Evolutionary conservation across 73 alveolate genomes (phyloP).

Genomic region (Effrenium voratum): DNA sequence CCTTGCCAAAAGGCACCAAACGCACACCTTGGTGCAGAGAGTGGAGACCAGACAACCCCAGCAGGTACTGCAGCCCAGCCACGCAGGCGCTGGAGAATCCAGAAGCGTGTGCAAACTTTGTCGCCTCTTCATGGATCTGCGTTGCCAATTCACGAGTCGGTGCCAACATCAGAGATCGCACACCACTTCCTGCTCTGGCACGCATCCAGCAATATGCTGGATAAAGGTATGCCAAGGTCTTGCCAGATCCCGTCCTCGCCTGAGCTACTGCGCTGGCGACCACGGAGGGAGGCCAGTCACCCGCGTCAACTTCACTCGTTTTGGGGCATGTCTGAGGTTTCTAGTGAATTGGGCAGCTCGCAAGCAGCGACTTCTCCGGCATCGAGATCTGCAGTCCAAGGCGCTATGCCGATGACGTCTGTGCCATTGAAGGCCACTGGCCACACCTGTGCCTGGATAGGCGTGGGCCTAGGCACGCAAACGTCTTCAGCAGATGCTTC

Average conservation of each 20-base stretch:
- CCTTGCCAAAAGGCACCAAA: no score
- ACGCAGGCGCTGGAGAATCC: conserved; percentile 65
- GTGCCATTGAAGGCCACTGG: conserved; percentile 59
- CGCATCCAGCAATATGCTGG: conserved; percentile 64
- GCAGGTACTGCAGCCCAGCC: background rate
- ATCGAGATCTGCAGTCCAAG: background rate
- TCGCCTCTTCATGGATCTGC: conserved; percentile 51
- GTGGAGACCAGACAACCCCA: no score
- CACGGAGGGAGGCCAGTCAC: background rate
- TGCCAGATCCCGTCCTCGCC: conserved; percentile 78
- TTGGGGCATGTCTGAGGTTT: no score
- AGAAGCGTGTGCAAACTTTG: conserved; percentile 55
- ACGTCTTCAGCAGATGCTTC: no score
- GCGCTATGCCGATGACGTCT: conserved; percentile 56
- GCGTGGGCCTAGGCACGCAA: conserved; percentile 82
- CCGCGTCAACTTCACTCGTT: no score
- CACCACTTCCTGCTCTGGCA: background rate
- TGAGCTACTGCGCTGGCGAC: background rate
- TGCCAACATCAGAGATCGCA: conserved; percentile 14
- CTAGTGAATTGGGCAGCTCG: no score
- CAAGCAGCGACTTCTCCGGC: no score
- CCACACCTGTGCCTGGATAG: conserved; percentile 93
- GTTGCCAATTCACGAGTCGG: conserved; percentile 51
- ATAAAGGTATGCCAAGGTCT: conserved; percentile 74
- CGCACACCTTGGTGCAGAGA: no score